These are phyloP conservation scores for Penicillium ochrochloron DNA, from an alignment of 495 filamentous ascomycete genomes.

Conservation along the genomic window DNA sequence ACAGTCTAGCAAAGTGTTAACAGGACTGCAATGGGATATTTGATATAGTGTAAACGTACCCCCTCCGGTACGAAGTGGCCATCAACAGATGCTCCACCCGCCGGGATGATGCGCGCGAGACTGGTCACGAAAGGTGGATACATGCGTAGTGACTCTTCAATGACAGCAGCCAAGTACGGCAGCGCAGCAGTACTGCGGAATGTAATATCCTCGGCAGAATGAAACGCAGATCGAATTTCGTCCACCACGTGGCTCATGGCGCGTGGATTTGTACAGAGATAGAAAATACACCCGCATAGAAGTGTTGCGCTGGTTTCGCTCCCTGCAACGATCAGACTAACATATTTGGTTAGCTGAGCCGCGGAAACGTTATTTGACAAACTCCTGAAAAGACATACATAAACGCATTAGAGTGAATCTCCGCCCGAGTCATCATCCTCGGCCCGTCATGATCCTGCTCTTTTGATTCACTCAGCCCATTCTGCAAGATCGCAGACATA, in stretches of 20 bases:
- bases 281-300: constrained; percentile 53
- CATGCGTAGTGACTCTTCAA: constrained; percentile 51
- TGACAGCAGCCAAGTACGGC: constrained; percentile 43
- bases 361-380: neutral
- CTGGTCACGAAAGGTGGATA: constrained; percentile 43
- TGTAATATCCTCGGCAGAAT: constrained; percentile 45
- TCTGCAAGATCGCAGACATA: constrained; percentile 34
- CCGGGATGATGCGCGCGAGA: constrained; percentile 36
- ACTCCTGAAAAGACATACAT: constrained; percentile 22
- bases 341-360: neutral
- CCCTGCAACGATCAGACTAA: constrained; percentile 44
- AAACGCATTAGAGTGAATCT: constrained; percentile 37
- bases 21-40: neutral
- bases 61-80: constrained; percentile 39
- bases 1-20: constrained; percentile 28
- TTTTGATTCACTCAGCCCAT: constrained; percentile 30
- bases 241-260: constrained; percentile 38
- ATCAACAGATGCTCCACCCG: constrained; percentile 34
- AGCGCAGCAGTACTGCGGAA: constrained; percentile 40
- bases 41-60: constrained; percentile 7
- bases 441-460: constrained; percentile 23
- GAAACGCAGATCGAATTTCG: constrained; percentile 55
- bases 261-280: constrained; percentile 49
- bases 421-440: constrained; percentile 31
- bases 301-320: constrained; percentile 63